Evolutionary conservation across 176 grass and related monocot genomes (phyloP), one percentile per base, ranked within the genome.

Genomic region (Elymus sibiricus): DNA sequence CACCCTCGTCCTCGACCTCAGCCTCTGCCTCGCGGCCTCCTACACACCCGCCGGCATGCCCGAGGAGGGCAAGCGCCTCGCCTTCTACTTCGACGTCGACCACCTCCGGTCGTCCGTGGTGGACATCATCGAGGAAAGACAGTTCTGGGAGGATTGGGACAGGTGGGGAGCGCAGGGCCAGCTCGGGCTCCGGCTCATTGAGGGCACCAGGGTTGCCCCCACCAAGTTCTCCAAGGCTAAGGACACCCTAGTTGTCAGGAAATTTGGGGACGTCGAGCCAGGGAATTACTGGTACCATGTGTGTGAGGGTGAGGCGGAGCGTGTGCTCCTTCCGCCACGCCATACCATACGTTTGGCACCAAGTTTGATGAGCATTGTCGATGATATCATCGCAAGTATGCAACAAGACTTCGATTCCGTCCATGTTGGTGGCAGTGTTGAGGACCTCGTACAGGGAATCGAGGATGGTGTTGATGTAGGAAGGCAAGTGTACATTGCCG

Each of bases 231-330:
- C 87, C 55, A 91, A 81, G 55, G 42, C 61, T 47, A 90, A 84
- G 80, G 89, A 95, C 12, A 68, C 86, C 24, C 86, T 98, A 14
- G 76, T 95, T 29, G 37, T 98, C 74, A 89, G 93, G 71, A 98
- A 95, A 81, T 98, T 98, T 12, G 93, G 91, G 19, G 59, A 83
- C 0, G 91, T 98, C 0, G 91, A 98, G 89, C 95, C 93, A 19
- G 95, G 86, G 59, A 95, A 92, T 83, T 98, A 98, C 68, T 95
- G 95, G 93, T 93, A 93, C 75, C 82, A 43, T 66, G 92, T 97
- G 9, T 92, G 95, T 11, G 90, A 98, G 43, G 93, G 89, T 12
- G 83, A 92, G 22, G 87, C 70, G 4, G 82, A 92, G 69, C 27
- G 38, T 3, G 47, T 88, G 39, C 79, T 93, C 25, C 73, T 13